A percentile compares a stretch with the other conserved stretches of the same genome.
These are phyloP conservation scores for Berberis thunbergii DNA, from an alignment of 164 flowering plant species.

Conservation along the genomic window DNA sequence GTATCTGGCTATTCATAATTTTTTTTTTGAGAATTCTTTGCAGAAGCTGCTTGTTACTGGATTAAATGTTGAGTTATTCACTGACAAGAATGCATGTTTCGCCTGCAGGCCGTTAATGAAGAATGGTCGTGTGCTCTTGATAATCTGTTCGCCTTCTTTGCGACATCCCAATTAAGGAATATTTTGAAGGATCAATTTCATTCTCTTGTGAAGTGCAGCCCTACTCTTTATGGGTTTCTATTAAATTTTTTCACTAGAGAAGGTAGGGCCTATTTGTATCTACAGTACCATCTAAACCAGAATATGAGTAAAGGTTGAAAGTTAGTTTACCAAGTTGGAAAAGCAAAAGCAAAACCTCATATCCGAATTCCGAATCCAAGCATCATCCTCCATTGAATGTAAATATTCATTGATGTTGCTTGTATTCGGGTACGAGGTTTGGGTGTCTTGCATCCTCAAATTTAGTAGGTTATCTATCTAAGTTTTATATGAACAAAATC, in stretches of 20 bases:
- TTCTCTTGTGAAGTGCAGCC: conserved; percentile 40
- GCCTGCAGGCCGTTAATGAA: conserved; percentile 38
- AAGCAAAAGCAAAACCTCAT: no score
- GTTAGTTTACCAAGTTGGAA: no score
- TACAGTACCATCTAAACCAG: neutral
- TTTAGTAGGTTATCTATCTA: no score
- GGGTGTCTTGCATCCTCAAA: no score
- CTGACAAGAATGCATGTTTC: neutral
- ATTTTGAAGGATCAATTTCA: conserved; percentile 50
- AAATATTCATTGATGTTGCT: no score
- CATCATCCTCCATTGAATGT: no score
- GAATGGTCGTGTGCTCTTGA: conserved; percentile 17
- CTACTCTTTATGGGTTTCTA: conserved; percentile 35
- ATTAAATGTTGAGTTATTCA: neutral
- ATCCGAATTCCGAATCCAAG: no score
- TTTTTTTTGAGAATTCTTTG: neutral
- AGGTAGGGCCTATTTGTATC: conserved; percentile 31
- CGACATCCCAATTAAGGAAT: conserved; percentile 33
- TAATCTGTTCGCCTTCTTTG: conserved; percentile 55
- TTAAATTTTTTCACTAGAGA: conserved; percentile 50
- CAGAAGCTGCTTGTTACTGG: neutral
- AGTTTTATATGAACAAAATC: no score
- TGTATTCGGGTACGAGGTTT: no score
- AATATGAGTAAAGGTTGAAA: neutral
- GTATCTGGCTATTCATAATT: conserved; percentile 10